A percentile compares a stretch with the other conserved stretches of the same genome.
Conservation (phyloP, 805 yeast species). For the Teunomyces kruisii region DNA sequence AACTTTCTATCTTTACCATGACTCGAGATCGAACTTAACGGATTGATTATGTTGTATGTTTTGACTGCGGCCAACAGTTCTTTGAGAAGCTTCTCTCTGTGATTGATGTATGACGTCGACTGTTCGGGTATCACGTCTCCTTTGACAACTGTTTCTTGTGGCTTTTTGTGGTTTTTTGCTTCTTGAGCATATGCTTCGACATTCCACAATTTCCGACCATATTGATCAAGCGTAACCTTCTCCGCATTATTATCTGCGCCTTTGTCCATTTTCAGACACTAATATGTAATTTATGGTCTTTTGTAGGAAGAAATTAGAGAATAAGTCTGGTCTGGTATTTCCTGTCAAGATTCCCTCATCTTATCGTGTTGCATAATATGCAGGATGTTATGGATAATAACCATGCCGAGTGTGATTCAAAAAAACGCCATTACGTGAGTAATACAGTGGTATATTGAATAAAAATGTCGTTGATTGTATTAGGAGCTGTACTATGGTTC, state of each 20-base stretch:
- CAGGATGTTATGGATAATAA: neutral
- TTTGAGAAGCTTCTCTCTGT: conserved; percentile 31
- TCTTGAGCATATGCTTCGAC: conserved; percentile 58
- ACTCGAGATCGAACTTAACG: conserved; percentile 12
- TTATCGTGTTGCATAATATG: neutral
- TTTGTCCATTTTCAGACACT: neutral
- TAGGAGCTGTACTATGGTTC: no score
- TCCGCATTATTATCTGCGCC: conserved; percentile 7
- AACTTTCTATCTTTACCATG: conserved; percentile 55
- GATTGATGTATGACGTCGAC: conserved; percentile 19
- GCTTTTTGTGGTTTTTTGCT: conserved; percentile 34
- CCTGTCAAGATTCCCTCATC: neutral
- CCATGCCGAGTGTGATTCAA: no score
- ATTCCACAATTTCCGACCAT: conserved; percentile 76
- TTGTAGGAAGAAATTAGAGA: no score
- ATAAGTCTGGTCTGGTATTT: no score
- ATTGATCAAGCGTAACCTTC: conserved; percentile 37
- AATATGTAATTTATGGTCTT: neutral
- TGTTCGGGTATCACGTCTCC: conserved; percentile 1
- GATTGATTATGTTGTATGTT: conserved; percentile 34
- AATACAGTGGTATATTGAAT: no score
- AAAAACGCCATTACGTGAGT: no score
- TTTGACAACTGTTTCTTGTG: neutral
- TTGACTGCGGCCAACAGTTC: conserved; percentile 33
- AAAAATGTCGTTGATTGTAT: no score